These are phyloP conservation scores for Globisporangium irregulare DNA, from an alignment of 352 stramenopile genomes.

Conservation along the genomic window DNA sequence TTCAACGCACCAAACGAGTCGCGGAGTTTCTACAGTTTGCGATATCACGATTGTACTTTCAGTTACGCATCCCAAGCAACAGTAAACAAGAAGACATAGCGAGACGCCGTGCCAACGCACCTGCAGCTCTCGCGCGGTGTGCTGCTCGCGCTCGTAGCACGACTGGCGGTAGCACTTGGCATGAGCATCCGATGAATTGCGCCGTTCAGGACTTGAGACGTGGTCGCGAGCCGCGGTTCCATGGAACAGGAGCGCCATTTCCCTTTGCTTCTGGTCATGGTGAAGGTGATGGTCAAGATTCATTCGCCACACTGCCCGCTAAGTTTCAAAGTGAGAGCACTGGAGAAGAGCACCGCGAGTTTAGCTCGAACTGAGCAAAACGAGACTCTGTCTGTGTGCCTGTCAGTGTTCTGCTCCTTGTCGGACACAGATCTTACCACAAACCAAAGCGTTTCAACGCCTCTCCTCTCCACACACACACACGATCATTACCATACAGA, in stretches of 20 bases:
- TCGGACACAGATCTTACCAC: conserved; percentile 2
- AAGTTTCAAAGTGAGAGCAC: background rate
- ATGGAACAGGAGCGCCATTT: conserved; percentile 8
- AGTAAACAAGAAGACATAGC: background rate
- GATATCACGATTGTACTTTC: background rate
- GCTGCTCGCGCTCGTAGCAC: conserved; percentile 31
- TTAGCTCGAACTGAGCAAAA: conserved; percentile 2
- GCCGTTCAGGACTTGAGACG: conserved; percentile 12
- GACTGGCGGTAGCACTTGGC: conserved; percentile 20
- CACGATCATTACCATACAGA: background rate
- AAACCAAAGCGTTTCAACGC: conserved; percentile 10
- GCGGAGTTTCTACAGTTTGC: conserved; percentile 33
- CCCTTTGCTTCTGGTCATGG: conserved; percentile 11
- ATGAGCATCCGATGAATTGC: background rate
- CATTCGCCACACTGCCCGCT: conserved; percentile 10
- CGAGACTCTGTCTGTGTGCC: background rate
- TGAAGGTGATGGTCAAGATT: conserved; percentile 12
- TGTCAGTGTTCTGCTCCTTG: background rate
- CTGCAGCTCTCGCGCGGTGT: conserved; percentile 29
- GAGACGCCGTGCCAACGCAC: conserved; percentile 9
- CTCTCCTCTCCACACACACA: background rate
- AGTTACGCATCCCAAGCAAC: conserved; percentile 1
- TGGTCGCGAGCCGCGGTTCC: background rate
- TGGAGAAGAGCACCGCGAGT: background rate
- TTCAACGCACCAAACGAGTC: conserved; percentile 54